Evolutionary conservation across 331 rosid genomes (phyloP).

Genomic region (Dryas integrifolia): DNA sequence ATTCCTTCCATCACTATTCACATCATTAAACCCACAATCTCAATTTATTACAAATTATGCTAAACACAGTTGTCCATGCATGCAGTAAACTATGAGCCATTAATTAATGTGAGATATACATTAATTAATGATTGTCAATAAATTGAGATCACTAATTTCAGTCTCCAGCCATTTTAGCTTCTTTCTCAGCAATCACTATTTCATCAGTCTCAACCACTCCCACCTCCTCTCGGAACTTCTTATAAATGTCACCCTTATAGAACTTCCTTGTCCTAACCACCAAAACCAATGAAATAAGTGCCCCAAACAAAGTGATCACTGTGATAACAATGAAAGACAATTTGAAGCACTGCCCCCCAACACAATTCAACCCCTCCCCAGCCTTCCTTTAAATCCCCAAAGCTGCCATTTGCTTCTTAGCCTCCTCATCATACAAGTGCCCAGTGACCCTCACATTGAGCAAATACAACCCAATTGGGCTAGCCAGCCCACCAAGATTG

Average conservation of each 20-base stretch:
- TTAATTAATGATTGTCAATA: too few relatives aligned
- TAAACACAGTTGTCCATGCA: too few relatives aligned
- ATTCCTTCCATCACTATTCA: too few relatives aligned
- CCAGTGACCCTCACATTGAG: conserved; percentile 55
- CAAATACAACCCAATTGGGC: conserved; percentile 58
- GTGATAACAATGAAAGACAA: conserved; percentile 48
- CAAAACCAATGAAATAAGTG: conserved; percentile 41
- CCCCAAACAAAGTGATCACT: conserved; percentile 35
- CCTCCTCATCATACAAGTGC: conserved; percentile 49
- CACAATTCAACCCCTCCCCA: conserved; percentile 50
- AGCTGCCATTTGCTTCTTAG: conserved; percentile 38
- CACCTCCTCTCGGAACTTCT: conserved; percentile 19
- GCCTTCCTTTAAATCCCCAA: conserved; percentile 34
- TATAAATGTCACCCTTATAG: conserved; percentile 32
- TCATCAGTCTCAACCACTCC: background rate
- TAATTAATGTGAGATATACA: too few relatives aligned
- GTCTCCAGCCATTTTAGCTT: background rate
- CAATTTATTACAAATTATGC: too few relatives aligned
- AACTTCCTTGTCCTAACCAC: conserved; percentile 36
- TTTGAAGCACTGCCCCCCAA: conserved; percentile 43
- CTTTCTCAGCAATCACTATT: background rate
- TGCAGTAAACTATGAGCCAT: too few relatives aligned
- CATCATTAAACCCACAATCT: too few relatives aligned
- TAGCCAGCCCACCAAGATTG: conserved; percentile 48
- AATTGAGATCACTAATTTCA: background rate